Conservation (phyloP, 2,329 filamentous ascomycete genomes). For the Pseudogymnoascus sp. region DNA sequence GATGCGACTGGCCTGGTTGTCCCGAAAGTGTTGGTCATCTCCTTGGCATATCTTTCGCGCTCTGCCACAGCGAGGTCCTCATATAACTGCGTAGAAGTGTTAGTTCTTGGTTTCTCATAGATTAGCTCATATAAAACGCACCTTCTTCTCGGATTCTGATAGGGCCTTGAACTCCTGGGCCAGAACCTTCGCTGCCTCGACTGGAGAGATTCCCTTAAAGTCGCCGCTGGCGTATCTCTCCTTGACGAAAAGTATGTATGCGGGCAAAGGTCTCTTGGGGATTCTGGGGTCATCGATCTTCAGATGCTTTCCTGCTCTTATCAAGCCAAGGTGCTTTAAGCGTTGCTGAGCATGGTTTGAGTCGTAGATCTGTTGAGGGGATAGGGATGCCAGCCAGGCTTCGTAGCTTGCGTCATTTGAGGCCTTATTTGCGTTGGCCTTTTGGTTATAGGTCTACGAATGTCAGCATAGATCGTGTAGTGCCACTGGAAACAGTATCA, state of each 20-base stretch:
- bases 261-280: conserved; percentile 35
- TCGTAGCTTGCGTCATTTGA: conserved; percentile 39
- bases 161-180: conserved; percentile 42
- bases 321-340: conserved; percentile 16
- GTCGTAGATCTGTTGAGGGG: conserved; percentile 47
- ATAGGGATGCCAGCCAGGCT: conserved; percentile 48
- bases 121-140: conserved; percentile 18
- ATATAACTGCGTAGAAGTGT: background rate
- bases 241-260: conserved; percentile 38
- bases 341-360: conserved; percentile 51
- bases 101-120: background rate
- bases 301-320: conserved; percentile 15
- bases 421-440: conserved; percentile 40
- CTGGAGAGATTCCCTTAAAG: conserved; percentile 37
- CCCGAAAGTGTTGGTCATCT: background rate
- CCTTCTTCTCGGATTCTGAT: conserved; percentile 40
- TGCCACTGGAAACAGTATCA: conserved; percentile 15
- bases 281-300: conserved; percentile 47
- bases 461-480: conserved; percentile 12
- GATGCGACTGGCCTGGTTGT: background rate
- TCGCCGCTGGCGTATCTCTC: conserved; percentile 43
- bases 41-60: background rate
- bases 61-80: background rate
- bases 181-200: conserved; percentile 36
- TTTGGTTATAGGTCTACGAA: conserved; percentile 45